Evolutionary conservation across 805 yeast species (phyloP).

Genomic region (Lachancea kluyveri): DNA sequence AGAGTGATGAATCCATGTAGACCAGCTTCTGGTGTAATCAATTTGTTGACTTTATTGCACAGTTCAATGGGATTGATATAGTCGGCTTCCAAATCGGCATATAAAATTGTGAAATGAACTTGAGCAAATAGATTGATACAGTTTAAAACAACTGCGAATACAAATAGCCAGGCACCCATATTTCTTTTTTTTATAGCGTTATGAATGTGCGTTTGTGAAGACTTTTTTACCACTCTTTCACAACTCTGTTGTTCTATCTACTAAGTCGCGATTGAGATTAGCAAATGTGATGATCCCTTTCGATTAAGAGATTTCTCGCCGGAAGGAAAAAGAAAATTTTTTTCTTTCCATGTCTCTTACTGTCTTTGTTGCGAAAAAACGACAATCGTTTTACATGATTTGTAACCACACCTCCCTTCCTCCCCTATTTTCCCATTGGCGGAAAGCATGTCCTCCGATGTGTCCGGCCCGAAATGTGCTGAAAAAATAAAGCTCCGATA

Average conservation of each 20-base stretch:
- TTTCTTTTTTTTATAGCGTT: background rate
- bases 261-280: too few relatives aligned
- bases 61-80: conserved; percentile 96
- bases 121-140: conserved; percentile 85
- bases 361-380: too few relatives aligned
- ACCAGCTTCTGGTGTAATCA: conserved; percentile 85
- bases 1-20: conserved; percentile 67
- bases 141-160: conserved; percentile 61
- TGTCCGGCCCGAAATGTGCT: too few relatives aligned
- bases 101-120: conserved; percentile 92
- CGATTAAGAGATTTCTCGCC: too few relatives aligned
- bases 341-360: too few relatives aligned
- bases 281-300: too few relatives aligned
- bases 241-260: background rate
- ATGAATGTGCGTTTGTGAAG: background rate
- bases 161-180: conserved; percentile 20
- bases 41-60: conserved; percentile 85
- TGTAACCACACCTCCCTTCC: too few relatives aligned
- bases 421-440: too few relatives aligned
- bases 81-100: conserved; percentile 91
- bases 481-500: conserved; percentile 16
- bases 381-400: too few relatives aligned
- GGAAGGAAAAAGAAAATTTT: too few relatives aligned
- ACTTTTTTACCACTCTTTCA: background rate
- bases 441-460: too few relatives aligned